A percentile compares a stretch with the other conserved stretches of the same genome.
These are phyloP conservation scores for Aspergillus jensenii DNA, from an alignment of 2,329 filamentous ascomycete genomes.

Conservation along the genomic window DNA sequence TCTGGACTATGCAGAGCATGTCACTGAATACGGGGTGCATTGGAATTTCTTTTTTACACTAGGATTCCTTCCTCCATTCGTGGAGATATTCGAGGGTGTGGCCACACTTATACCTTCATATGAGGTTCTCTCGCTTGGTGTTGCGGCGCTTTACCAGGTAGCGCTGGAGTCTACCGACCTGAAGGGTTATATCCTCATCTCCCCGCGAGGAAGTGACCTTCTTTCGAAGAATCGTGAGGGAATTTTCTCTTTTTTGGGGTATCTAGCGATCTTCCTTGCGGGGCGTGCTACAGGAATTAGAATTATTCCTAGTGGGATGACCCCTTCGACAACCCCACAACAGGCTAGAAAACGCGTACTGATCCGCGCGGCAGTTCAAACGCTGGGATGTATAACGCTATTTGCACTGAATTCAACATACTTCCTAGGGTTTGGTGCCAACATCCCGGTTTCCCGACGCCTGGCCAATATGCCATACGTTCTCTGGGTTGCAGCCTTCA, in stretches of 20 bases:
- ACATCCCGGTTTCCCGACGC: slow-evolving; percentile 75
- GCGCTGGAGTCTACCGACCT: slow-evolving; percentile 74
- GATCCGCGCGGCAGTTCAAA: slow-evolving; percentile 64
- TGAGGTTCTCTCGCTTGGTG: slow-evolving; percentile 68
- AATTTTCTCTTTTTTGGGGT: slow-evolving; percentile 91
- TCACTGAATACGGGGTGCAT: slow-evolving; percentile 95
- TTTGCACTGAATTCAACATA: slow-evolving; percentile 70
- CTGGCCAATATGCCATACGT: slow-evolving; percentile 93
- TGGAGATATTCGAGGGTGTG: slow-evolving; percentile 75
- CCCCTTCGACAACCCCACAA: slow-evolving; percentile 43
- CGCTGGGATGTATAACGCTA: slow-evolving; percentile 65
- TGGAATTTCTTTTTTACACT: slow-evolving; percentile 99
- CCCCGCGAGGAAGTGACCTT: slow-evolving; percentile 70
- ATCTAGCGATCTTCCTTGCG: slow-evolving; percentile 89
- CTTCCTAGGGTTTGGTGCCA: slow-evolving; percentile 63
- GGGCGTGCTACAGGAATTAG: slow-evolving; percentile 82
- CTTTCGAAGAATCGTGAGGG: slow-evolving; percentile 92
- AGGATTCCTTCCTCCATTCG: slow-evolving; percentile 81
- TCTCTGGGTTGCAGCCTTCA: slow-evolving; percentile 90
- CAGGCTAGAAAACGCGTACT: slow-evolving; percentile 58
- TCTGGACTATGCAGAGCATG: slow-evolving; percentile 93
- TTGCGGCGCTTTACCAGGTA: slow-evolving; percentile 71
- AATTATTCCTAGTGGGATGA: slow-evolving; percentile 66
- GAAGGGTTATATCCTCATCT: slow-evolving; percentile 78
- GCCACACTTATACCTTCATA: slow-evolving; percentile 73